Evolutionary conservation across 257 asterid species (phyloP), one percentile per base, ranked within the genome.

Genomic region (Petrea volubilis): DNA sequence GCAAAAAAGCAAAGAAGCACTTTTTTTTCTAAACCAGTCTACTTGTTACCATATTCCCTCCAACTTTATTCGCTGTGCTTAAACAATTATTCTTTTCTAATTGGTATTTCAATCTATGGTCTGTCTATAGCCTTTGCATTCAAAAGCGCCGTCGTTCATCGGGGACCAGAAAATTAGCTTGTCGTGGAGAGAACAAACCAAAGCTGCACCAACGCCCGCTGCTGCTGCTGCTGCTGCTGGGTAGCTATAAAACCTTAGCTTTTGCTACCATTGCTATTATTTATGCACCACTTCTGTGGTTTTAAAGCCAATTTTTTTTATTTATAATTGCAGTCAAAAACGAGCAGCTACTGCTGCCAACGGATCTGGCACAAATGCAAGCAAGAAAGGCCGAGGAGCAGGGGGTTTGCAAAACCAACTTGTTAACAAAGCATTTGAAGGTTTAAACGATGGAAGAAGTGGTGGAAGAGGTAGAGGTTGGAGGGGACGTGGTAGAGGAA

Each of bases 131-230:
- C 87, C 95, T 12, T 78, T 94, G 97, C 97, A 86, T 77, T 73
- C 87, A 36, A 93, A 93, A 82, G 87, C 89, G 29, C 98, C 98
- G 68, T 85, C 93, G 15, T 93, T 93, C 76, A 83, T 86, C 0
- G 95, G 96, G 53, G 96, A 86, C 85, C 83, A 85, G 82, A 93
- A 86, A 79, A 79, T 88, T 12, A 88, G 66, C 77, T 81, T 91
- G 84, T 93, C 98, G n/a, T 93, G 97, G 98, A 93, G 76, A 81
- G 98, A 91, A 82, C 83, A 71, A 36, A 52, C 81, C 25, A 93
- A 87, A 74, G 70, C 85, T 68, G 78, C 86, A 40, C 68, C 68
- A 20, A 23, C 86, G 20, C 24, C 95, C 31, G 60, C 68, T 72
- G 72, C 85, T 44, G 74, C 85, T 36, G 64, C 84, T n/a, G n/a